Base-by-base conservation (phyloP, 306 rosid genomes). In the Gillenia trifoliata region DNA sequence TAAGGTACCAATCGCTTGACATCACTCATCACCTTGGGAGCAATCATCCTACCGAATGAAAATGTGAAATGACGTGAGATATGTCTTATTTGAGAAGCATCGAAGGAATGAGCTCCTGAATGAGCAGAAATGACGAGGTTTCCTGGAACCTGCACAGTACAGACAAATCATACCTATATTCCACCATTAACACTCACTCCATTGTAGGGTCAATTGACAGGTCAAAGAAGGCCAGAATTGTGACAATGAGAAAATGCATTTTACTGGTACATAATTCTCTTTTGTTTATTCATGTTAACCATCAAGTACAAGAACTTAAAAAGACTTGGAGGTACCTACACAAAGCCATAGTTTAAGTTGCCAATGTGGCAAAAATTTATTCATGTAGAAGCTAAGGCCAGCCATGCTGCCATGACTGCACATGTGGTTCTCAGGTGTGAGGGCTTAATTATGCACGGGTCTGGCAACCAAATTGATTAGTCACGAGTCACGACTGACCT, bases 41-140 rank as follows among this genome's bases (percentile, higher is more conserved):
- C 52, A 64, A 91, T 41, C 76, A n/a, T 88, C 86, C 83, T 87
- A 43, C 97, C 97, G 56, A 93, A 93, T 50, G 90, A 84, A 77
- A 78, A 75, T 91, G 88, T 76, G 92, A 78, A 83, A 93, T 26
- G 81, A 89, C 77, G 71, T 93, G 98, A 55, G 98, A 93, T 96
- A 93, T 91, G 84, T 93, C n/a, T 93, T 94, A 91, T 91, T 79
- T 85, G 93, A 75, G 93, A 83, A 77, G 85, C 79, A 88, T 93
- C 98, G 19, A 93, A 93, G 33, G 98, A 91, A 86, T 93, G 98
- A 77, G 94, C 65, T 50, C 87, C 96, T 12, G 97, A 91, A 83
- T 82, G 89, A 80, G 98, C 97, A 29, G 97, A 84, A 77, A 91
- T 65, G 60, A 89, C 30, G 76, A 93, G 87, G 81, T 76, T 87